Evolutionary conservation across 345 rosid genomes (phyloP), one percentile per base, ranked within the genome.

Genomic region (Dimocarpus longan): DNA sequence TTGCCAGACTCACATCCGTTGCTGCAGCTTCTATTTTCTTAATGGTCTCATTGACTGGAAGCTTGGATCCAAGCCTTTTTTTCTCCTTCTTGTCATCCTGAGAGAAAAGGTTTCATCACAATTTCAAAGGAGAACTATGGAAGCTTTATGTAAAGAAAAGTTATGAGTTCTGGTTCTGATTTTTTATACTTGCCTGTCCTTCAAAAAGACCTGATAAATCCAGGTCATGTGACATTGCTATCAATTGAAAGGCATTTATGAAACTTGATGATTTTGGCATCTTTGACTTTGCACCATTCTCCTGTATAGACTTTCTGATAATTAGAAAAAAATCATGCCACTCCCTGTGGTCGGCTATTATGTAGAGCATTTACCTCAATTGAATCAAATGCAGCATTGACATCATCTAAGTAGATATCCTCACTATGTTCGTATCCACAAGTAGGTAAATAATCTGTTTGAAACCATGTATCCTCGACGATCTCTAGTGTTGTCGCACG

Each of bases 121-220:
- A 69, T 59, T 64, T n/a, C 19, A 37, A 64, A 21, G 62, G 71
- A 50, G 77, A 71, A 77, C 73, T 44, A 50, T 37, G 74, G 54
- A 73, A 72, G 68, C 48, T 71, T 60, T 10, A 21, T 19, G 10
- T 18, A 37, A 68, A 39, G 60, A 67, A 13, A 26, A 13, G 71
- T 56, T 40, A 12, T 13, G 66, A 50, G 44, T 37, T 79, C 54
- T 64, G 80, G 66, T 37, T 79, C 48, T 57, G 78, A 66, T 32
- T 70, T 59, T 75, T 21, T 22, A 71, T 59, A 70, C 91, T 85
- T 84, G 83, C 98, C 89, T 87, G 88, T 78, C 87, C 95, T 90
- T 90, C 94, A 15, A 95, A 95, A 13, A 92, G 97, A 81, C 98
- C 96, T 42, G 97, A 93, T 85, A 93, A 85, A 88, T 95, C 98